Base-by-base conservation (phyloP, 208 protist genomes). In the Wallacemonas rigidus region DNA sequence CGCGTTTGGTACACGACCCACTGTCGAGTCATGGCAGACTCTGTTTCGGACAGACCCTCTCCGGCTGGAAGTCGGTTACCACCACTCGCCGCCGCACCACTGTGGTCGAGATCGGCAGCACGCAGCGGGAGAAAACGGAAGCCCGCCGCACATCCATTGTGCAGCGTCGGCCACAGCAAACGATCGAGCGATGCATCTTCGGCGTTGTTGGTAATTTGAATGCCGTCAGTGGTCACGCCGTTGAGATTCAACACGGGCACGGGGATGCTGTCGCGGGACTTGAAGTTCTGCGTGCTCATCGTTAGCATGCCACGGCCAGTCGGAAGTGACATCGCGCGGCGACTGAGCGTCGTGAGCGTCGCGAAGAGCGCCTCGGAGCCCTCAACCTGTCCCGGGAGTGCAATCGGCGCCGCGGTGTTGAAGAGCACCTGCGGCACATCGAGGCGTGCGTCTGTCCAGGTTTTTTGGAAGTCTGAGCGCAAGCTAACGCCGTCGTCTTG, bases 1-100 rank as follows among this genome's bases (percentile, higher is more conserved):
- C 85, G 85, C n/a, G 87, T 93, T 62, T 96, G 91, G 76, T 96
- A 93, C 62, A 96, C 79, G n/a, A 96, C 78, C 87, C 88, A 93
- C 71, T 96, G 86, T 3, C 87, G 78, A 51, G 87, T 93, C 65
- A 94, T 86, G 17, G 75, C 65, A 39, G 76, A 64, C 67, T 82
- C 76, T 43, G 41, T 88, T 78, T 63, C 60, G 12, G 60, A 14
- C 11, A 41, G 11, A 5, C 4, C 38, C 36, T 6, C 51, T 5
- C n/a, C 51, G 14, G 26, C 51, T n/a, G 47, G 11, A 0, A 51
- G 3, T 45, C 47, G 47, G 26, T 45, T 1, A 39, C 71, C 35
- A 4, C 51, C 7, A 44, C 65, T 14, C 51, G 8, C 15, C 51
- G 51, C 9, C 8, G 51, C n/a, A n/a, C 53, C 48, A 15, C 48